Evolutionary conservation across 495 filamentous ascomycete species (phyloP), one percentile per base, ranked within the genome.

Genomic region (Rhizodiscina lignyota): DNA sequence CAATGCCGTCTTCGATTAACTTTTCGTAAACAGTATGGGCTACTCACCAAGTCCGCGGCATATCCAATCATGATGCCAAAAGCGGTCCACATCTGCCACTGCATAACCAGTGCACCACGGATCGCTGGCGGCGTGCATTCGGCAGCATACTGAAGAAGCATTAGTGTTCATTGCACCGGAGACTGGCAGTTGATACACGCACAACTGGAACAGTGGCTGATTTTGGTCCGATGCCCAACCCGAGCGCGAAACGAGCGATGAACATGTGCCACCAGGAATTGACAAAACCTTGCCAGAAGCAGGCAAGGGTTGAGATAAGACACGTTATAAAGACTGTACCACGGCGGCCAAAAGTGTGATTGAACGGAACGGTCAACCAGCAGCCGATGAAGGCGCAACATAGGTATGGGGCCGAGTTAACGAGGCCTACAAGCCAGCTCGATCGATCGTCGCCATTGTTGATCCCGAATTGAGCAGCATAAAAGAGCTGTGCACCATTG

Each of bases 321-420:
- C 77, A 83, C 12, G 77, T 72, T 29, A 89, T 58, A 52, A 91
- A 87, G 34, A 92, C 79, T 8, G 83, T 86, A 5, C 83, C 80
- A 2, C 83, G 72, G 34, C 85, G 75, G 16, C 83, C 85, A 42
- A 87, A 78, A 37, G 54, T 64, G 40, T 75, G 70, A 53, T 93
- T 92, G 51, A 83, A 68, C 0, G 82, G 81, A 15, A 75, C 74
- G 2, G 80, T 84, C 28, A 85, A 62, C 83, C 83, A 92, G 60
- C 78, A 89, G 13, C 80, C 77, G 30, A 81, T 51, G 27, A 85
- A 51, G 15, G 83, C 79, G 43, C 74, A 87, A 54, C 73, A 74
- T 5, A 87, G 64, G 45, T 89, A 87, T 0, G 83, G 84, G 1
- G 43, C 55, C 17, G 40, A 24, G 44, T 77, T 77, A 23, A 75